Conservation (phyloP, 2,329 filamentous ascomycete genomes). For the Emydomyces testavorans region DNA sequence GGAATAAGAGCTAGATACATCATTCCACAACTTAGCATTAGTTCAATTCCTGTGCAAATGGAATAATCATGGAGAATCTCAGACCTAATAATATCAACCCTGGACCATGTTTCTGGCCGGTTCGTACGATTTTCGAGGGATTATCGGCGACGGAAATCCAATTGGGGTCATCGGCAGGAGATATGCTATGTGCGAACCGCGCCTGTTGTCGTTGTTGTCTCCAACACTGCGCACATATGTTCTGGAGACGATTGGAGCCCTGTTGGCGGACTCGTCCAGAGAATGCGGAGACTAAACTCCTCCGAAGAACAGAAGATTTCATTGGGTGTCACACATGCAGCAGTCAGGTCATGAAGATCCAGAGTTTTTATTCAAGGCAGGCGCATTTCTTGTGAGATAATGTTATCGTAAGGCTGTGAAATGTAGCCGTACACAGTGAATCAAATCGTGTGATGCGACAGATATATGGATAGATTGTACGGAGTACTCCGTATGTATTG, state of each 20-base stretch:
- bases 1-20: constrained; percentile 59
- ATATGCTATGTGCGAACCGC: constrained; percentile 35
- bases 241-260: constrained; percentile 17
- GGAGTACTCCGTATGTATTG: no score
- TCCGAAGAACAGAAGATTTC: constrained; percentile 3
- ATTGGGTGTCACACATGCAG: neutral
- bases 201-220: constrained; percentile 27
- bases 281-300: constrained; percentile 4
- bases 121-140: constrained; percentile 66
- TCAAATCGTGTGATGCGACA: no score
- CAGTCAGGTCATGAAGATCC: neutral
- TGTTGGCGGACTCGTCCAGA: neutral
- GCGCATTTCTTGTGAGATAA: no score
- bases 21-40: neutral
- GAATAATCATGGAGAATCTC: constrained; percentile 3
- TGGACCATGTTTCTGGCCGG: constrained; percentile 62
- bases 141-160: constrained; percentile 83
- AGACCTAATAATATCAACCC: constrained; percentile 67
- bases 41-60: neutral
- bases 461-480: no score
- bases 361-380: neutral
- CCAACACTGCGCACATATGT: constrained; percentile 29
- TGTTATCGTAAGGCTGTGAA: no score
- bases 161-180: constrained; percentile 58
- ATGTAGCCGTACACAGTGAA: no score